Evolutionary conservation across 2,329 filamentous ascomycete species (phyloP), one percentile per base, ranked within the genome.

Genomic region (Calonectria pseudoreteaudii): DNA sequence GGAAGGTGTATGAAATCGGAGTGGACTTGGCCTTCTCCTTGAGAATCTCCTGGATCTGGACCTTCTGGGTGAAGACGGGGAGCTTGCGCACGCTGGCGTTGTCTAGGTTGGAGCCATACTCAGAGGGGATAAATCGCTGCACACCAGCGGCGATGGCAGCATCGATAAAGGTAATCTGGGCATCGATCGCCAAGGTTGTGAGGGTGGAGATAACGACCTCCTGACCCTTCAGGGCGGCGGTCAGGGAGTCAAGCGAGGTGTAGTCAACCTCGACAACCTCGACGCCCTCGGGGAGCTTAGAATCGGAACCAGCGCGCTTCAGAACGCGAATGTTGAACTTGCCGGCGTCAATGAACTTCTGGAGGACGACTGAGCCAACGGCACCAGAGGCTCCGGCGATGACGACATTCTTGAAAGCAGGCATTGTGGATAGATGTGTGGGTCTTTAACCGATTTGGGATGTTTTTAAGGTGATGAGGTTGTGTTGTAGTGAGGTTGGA

Each of bases 81-180:
- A 93, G 85, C 2, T 82, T 65, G 69, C 84, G 75, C 60, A 82
- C 76, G 67, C 86, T 80, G 10, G 82, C 82, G 26, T 81, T 70
- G 23, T 67, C 44, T 13, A 84, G 71, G 83, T 87, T 81, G 53
- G 80, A 78, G 41, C 86, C 86, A 64, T 88, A 93, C 73, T 93
- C 91, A 2, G 89, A 89, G 2, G 91, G 91, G 38, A 93, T 82
- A 84, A 93, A 91, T 16, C 91, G 87, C 79, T 91, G 86, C 0
- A 93, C 90, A 7, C 91, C 91, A 4, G 91, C 90, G 5, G 87
- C 87, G 34, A 91, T 84, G 38, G 91, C 88, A 0, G 91, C 92
- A 38, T 93, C 88, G 56, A 93, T 86, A 58, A 93, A 84, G 14
- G 87, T 80, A 11, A 67, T 47, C 68, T 85, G 83, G 9, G 70